Conservation (phyloP, 257 asterid genomes). For the Salvia rosmarinus region DNA sequence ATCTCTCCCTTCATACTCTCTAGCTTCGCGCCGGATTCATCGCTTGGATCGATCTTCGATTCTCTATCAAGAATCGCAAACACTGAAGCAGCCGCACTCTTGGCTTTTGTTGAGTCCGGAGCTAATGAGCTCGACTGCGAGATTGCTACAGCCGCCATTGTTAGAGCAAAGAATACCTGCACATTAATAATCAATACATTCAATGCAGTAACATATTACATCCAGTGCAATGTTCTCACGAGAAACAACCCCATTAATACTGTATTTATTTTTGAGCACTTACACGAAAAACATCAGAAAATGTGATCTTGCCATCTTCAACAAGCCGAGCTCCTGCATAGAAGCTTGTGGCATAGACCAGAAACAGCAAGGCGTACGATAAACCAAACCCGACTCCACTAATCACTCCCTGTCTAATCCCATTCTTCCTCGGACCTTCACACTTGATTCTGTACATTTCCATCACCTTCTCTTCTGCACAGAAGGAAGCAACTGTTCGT, state of each 20-base stretch:
- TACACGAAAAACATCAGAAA: constrained; percentile 79
- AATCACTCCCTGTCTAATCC: constrained; percentile 69
- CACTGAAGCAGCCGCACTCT: constrained; percentile 75
- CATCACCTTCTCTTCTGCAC: constrained; percentile 88
- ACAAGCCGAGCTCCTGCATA: constrained; percentile 90
- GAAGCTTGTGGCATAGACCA: constrained; percentile 80
- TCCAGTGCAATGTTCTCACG: no score
- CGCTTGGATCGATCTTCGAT: constrained; percentile 75
- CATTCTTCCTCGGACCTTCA: constrained; percentile 68
- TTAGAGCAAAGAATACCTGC: constrained; percentile 89
- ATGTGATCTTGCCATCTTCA: constrained; percentile 66
- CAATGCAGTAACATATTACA: no score
- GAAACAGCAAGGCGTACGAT: constrained; percentile 59
- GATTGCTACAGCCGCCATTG: constrained; percentile 83
- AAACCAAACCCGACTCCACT: constrained; percentile 82
- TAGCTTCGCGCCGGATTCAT: constrained; percentile 69
- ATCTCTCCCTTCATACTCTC: constrained; percentile 75
- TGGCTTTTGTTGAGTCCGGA: constrained; percentile 86
- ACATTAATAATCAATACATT: not conserved
- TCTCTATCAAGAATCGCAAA: constrained; percentile 71
- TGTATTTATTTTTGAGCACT: no score
- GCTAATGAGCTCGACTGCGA: constrained; percentile 82
- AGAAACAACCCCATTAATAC: no score
- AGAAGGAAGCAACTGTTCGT: constrained; percentile 85
- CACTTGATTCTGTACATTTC: constrained; percentile 69